Conservation (phyloP, 805 yeast genomes). For the Starmerella cellae region DNA sequence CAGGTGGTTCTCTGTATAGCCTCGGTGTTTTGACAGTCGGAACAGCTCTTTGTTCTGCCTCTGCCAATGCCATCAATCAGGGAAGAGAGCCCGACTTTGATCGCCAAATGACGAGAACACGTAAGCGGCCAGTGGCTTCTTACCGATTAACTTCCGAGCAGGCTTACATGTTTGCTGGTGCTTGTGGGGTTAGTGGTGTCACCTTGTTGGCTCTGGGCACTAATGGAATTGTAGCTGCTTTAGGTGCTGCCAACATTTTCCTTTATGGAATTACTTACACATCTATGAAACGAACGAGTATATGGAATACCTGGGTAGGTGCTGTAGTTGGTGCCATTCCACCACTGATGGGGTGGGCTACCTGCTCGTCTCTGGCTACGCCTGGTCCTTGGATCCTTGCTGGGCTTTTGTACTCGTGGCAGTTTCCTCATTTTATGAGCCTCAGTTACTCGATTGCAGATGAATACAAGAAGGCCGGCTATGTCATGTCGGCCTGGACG, state of each 20-base stretch:
- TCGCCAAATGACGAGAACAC: conserved; percentile 73
- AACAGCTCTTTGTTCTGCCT: conserved; percentile 75
- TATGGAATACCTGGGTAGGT: conserved; percentile 94
- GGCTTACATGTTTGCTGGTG: conserved; percentile 69
- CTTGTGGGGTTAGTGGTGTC: conserved; percentile 60
- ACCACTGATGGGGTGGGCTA: conserved; percentile 99
- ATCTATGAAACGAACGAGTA: conserved; percentile 69
- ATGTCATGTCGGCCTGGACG: conserved; percentile 92
- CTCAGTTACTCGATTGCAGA: conserved; percentile 75
- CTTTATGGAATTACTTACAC: conserved; percentile 87
- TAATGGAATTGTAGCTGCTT: conserved; percentile 64
- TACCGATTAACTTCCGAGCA: conserved; percentile 63
- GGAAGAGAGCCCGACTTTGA: conserved; percentile 91
- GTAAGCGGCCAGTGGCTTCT: conserved; percentile 77
- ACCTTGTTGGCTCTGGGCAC: conserved; percentile 63
- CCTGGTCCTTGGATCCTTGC: conserved; percentile 97
- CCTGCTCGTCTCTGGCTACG: conserved; percentile 48
- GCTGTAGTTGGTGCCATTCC: conserved; percentile 98
- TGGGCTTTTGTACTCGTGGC: conserved; percentile 87
- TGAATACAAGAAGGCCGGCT: conserved; percentile 86
- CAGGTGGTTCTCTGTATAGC: conserved; percentile 57
- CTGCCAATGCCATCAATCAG: conserved; percentile 96
- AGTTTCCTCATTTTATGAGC: conserved; percentile 93
- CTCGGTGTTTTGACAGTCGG: conserved; percentile 67
- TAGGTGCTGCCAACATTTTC: conserved; percentile 70